Evolutionary conservation across 176 grass and related monocot genomes (phyloP), one percentile per base, ranked within the genome.

Genomic region (bread wheat (Triticum aestivum)): DNA sequence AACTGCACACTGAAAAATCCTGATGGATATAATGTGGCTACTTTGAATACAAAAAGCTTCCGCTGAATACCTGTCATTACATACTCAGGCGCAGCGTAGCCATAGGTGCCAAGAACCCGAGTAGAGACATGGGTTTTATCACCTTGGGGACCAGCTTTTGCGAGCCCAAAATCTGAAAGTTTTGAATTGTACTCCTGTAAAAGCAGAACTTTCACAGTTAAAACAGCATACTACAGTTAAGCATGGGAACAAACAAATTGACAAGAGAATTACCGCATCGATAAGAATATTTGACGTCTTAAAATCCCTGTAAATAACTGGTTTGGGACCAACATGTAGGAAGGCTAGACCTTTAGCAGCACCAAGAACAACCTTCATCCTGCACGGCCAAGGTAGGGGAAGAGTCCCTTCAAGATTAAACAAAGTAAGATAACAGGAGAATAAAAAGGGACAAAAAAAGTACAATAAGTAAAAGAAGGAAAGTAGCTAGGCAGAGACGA

Each of bases 221-320:
- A 85, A 67, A 7, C 74, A 88, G 32, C 23, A 86, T 38, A 23
- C 14, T 77, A 76, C 27, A 56, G 11, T 42, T 76, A 51, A 86
- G 76, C 7, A 78, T 34, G 10, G 11, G 9, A 54, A 30, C 17
- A 88, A 83, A 70, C 12, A 64, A 23, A 71, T 66, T 82, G 4
- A 71, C 17, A 8, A 88, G 39, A 59, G 37, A 85, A 77, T 52
- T 92, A 97, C 92, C 77, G 64, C 73, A 91, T 97, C 92, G 85
- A 97, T 90, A 84, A 97, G 94, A 89, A 97, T 85, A 82, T 97
- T 97, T 24, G 94, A 97, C n/a, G 94, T 92, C 91, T 97, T 97
- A 86, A 97, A 97, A 91, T 97, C 94, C 77, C 94, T 92, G 83
- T 97, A 97, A 77, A 97, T 97, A 86, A 97, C 92, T 77, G 92